Base-by-base conservation (phyloP, 2,329 filamentous ascomycete genomes). In the Pseudogymnoascus sp. region DNA sequence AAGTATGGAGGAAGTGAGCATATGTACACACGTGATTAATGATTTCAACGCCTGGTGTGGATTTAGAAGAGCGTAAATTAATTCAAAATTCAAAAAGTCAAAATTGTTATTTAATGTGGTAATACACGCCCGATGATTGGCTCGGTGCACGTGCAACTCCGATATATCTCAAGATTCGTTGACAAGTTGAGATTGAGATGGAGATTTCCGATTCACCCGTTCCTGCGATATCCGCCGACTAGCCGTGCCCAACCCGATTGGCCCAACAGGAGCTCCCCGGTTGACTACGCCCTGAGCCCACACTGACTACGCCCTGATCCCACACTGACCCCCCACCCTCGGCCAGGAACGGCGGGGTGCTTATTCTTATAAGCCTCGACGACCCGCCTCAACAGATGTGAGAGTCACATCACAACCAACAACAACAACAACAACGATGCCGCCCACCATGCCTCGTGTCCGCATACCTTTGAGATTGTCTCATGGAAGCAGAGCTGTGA, bases 401-500 rank as follows among this genome's bases (percentile, higher is more conserved):
- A 64, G 65, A 11, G 21, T 67, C 25, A 42, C 28, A 34, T 23
- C 21, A 23, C 21, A 23, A 23, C 21, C 21, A 34, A 4, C 31
- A 34, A 18, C n/a, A 64, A 63, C 59, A 62, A 64, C 28, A 44
- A 68, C 23, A 68, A 67, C 18, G 59, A 78, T 34, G 74, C 77
- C 60, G 71, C 73, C 2, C 62, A 75, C 21, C 76, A 79, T 21
- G 71, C 81, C 62, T 21, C 50, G 50, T 34, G 50, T 56, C 50
- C 50, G 50, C 50, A 56, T 56, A 56, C 50, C 50, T 56, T 6
- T 56, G n/a, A 56, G 28, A 16, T 56, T 80, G 76, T 63, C 74
- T 82, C 11, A 70, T 82, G 2, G 71, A 83, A 6, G 80, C 80
- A 3, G 72, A 83, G 16, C 77, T 81, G 66, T 82, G 79, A 78